Evolutionary conservation across 2,329 filamentous ascomycete genomes (phyloP), one percentile per base, ranked within the genome.

Genomic region (Talaromyces pinophilus): DNA sequence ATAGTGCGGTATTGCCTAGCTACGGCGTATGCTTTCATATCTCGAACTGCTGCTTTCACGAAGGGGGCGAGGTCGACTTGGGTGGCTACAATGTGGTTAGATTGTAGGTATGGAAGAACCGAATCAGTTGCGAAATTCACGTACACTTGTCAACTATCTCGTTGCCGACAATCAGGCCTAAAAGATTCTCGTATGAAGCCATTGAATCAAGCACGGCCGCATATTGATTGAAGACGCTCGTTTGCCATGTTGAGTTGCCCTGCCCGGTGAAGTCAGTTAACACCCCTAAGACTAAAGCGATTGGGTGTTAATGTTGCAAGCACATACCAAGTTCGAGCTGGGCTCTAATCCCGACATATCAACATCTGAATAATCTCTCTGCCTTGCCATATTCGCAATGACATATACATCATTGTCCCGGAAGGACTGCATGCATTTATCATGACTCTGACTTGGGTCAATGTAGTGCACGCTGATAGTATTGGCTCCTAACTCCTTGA

Each of bases 51-150:
- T 61, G 92, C 90, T 78, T 96, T 93, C 80, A 96, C 87, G 76
- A 89, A 96, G 1, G 92, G 92, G 7, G 92, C 92, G 77, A 95
- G 90, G 54, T 91, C 92, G 11, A 92, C 87, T 1, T 91, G 85
- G 76, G 96, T 96, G 28, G 50, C 50, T 54, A 15, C 3, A 54
- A 10, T 30, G 6, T 33, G 50, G 13, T 28, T 33, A 54, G 50
- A 54, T 2, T 3, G 22, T 30, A 6, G 28, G 25, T 25, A 50
- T 50, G n/a, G 19, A 25, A 50, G 46, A 50, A 2, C 46, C 46
- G 46, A 15, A 50, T 50, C 42, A 50, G 22, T 28, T 5, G 46
- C 46, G 46, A 13, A 33, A 1, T 30, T 30, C 50, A 33, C 50
- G 3, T 33, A 54, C 50, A 54, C n/a, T 33, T 7, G 3, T 54